Base-by-base conservation (phyloP, 352 stramenopile genomes). In the Pythium aristosporum region DNA sequence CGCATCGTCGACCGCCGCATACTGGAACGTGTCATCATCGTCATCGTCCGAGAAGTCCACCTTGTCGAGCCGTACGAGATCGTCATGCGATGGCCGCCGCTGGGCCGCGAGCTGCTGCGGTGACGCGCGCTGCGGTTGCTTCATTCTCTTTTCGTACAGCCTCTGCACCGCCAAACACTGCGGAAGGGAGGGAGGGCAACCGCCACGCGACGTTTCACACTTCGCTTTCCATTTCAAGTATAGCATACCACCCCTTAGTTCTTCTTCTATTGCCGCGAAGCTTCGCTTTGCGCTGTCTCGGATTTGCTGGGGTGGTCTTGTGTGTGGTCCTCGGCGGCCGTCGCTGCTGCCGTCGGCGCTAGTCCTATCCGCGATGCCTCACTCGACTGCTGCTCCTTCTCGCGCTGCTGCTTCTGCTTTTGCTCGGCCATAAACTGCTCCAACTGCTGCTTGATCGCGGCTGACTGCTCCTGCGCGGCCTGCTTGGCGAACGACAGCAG, bases 61-160 rank as follows among this genome's bases (percentile, higher is more conserved):
- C 62, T 92, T 92, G 59, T 94, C 85, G 48, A 97, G 72, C 46
- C 88, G 85, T 63, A 96, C 84, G 62, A 97, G 79, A 48, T 94
- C 80, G 43, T 94, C 87, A 11, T 83, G 68, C 13, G 68, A 74
- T 25, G 62, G 63, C 25, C 68, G 68, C 5, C 68, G 62, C 37
- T 74, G 68, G 7, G 67, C 61, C 18, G 58, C 57, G 60, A 72
- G 66, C 41, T 72, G 66, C 7, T 68, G 67, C 11, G 56, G 67
- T 16, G 61, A 60, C 36, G 23, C 61, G 54, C 62, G 73, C 32
- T 76, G 70, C 1, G 62, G 61, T 46, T 65, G 44, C 10, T 28
- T 41, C 48, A 11, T 42, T 21, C 28, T 50, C 16, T 47, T n/a
- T 21, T 8, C 41, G 7, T 15, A 47, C 41, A 21, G 25, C 48